Conservation (phyloP, 768 basidiomycete genomes). For the Boletales sp. region DNA sequence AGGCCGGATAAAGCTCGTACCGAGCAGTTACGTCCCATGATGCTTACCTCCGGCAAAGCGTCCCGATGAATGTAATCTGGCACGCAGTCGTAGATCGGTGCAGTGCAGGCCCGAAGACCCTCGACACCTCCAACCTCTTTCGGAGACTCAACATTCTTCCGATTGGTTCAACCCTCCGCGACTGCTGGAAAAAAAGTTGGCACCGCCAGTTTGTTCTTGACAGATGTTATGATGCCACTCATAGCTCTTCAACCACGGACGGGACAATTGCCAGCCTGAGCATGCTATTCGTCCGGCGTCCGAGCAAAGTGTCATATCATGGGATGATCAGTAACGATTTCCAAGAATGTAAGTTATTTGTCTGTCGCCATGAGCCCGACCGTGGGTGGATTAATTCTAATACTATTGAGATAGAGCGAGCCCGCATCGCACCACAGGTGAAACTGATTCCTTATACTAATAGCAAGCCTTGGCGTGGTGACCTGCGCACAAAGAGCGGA, state of each 20-base stretch:
- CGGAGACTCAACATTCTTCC: not conserved
- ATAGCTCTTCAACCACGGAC: not conserved
- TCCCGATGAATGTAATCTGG: not conserved
- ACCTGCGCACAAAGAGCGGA: slow-evolving; percentile 10
- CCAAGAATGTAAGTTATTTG: not conserved
- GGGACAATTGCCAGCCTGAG: not conserved
- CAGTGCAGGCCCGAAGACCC: not conserved
- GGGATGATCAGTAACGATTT: not conserved
- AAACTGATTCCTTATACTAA: not conserved
- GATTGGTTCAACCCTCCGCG: not conserved
- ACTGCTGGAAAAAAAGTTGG: not conserved
- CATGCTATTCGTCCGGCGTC: not conserved
- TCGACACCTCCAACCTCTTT: not conserved
- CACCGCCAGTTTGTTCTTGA: not conserved
- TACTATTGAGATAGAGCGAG: not conserved
- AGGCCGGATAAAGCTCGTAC: not conserved
- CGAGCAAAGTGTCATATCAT: not conserved
- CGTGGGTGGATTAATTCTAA: not conserved
- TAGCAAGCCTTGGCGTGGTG: not conserved
- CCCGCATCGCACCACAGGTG: not conserved
- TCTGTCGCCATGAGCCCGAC: not conserved
- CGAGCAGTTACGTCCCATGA: not conserved
- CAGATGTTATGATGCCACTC: too few relatives aligned
- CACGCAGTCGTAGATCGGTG: not conserved
- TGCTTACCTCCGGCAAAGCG: not conserved